Conservation (phyloP, 257 asterid species). For the Agastache rugosa region DNA sequence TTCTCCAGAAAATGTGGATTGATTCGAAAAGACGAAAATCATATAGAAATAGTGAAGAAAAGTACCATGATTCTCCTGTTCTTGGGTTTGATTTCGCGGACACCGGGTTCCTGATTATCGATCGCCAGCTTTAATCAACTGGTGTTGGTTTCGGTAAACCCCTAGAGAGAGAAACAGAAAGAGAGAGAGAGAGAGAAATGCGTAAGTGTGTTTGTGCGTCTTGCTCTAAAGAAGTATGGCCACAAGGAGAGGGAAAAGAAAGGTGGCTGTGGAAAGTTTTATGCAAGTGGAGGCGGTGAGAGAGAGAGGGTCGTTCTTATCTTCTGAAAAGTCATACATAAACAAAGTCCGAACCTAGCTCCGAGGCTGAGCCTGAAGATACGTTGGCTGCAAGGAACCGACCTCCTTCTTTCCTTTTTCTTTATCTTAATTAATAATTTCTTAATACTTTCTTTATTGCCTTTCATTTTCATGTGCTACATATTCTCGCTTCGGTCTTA, state of each 20-base stretch:
- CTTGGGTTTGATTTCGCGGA: slow-evolving; percentile 71
- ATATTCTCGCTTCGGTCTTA: slow-evolving; percentile 45
- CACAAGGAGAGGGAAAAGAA: slow-evolving; percentile 34
- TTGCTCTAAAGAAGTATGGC: slow-evolving; percentile 28
- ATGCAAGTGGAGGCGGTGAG: slow-evolving; percentile 63
- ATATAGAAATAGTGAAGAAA: background rate
- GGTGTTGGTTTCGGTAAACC: too few species aligned
- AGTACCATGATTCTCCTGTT: slow-evolving; percentile 77
- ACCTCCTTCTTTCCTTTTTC: slow-evolving; percentile 64
- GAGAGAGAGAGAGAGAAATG: background rate
- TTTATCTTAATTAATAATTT: slow-evolving; percentile 6
- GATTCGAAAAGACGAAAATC: background rate
- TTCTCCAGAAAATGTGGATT: background rate
- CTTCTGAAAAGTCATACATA: slow-evolving; percentile 51
- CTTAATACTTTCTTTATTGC: slow-evolving; percentile 28
- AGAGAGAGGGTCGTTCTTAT: slow-evolving; percentile 58
- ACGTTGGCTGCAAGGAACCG: slow-evolving; percentile 79
- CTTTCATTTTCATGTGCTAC: slow-evolving; percentile 59
- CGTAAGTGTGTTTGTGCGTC: slow-evolving; percentile 10
- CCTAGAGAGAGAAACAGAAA: background rate
- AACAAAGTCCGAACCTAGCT: slow-evolving; percentile 59
- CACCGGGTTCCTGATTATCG: slow-evolving; percentile 63
- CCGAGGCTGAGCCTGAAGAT: slow-evolving; percentile 57
- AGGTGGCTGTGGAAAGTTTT: slow-evolving; percentile 44
- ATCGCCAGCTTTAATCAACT: slow-evolving; percentile 68